Base-by-base conservation (phyloP, 345 rosid species). In the Rhizophora apiculata region DNA sequence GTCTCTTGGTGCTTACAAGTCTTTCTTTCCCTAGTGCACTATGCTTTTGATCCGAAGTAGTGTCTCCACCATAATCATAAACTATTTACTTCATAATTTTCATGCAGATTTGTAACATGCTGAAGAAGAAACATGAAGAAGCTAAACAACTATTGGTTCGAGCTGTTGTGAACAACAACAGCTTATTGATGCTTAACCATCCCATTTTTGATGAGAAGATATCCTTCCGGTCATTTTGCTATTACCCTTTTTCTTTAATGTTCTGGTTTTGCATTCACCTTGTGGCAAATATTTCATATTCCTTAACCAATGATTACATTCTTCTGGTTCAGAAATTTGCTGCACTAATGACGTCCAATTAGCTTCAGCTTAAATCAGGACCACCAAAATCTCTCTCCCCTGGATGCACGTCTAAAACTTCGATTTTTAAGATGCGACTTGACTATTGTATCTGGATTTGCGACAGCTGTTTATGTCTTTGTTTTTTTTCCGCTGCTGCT, bases 81-180 rank as follows among this genome's bases (percentile, higher is more conserved):
- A 53, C 48, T 51, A 24, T 26, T 32, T 11, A 11, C 54, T 59
- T 74, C 1, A 34, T 62, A 5, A 24, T 65, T 29, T 70, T 29
- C 58, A 36, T 74, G 78, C 89, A 95, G 98, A 84, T 95, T 21
- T 84, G 90, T 83, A 83, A 77, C 86, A 84, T 80, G 84, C 85
- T 95, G 75, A 87, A 73, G 82, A 90, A 92, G 87, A 92, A 86
- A 80, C 81, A 86, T 3, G 97, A 90, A 76, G 94, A 92, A 82
- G 96, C 91, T 56, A 92, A 89, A 81, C 94, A 92, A 77, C 3
- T 88, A 68, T 64, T 88, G 81, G 96, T 95, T 78, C 91, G 90
- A 65, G 89, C 97, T 58, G 59, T 90, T 58, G 91, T 95, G 77
- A 89, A 82, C 81, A 95, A 85, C 85, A 90, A 85, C 74, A 83